Percentiles rank a stretch among this genome's conserved stretches.
Conservation (phyloP, 495 filamentous ascomycete genomes). For the Eremomyces bilateralis region DNA sequence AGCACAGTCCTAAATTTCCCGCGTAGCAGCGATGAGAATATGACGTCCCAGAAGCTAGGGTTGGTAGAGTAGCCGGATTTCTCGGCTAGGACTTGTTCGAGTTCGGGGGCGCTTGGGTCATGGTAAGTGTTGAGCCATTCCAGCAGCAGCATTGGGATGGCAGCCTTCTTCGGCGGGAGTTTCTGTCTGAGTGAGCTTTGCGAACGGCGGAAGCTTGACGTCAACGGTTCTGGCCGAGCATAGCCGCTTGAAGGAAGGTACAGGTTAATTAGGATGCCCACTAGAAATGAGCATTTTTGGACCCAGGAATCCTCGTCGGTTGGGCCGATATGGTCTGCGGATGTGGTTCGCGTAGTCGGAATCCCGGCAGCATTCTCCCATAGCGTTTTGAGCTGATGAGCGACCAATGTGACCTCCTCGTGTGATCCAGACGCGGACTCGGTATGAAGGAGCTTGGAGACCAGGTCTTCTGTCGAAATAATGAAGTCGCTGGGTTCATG, state of each 20-base stretch:
- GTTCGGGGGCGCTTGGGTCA: conserved; percentile 34
- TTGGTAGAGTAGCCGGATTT: conserved; percentile 52
- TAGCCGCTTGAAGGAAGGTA: conserved; percentile 31
- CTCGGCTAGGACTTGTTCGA: conserved; percentile 34
- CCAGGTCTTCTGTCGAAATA: conserved; percentile 23
- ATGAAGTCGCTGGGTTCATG: conserved; percentile 26
- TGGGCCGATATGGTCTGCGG: not conserved
- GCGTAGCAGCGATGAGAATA: conserved; percentile 44
- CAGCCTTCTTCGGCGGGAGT: conserved; percentile 4
- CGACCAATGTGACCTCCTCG: conserved; percentile 11
- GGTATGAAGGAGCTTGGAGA: conserved; percentile 31
- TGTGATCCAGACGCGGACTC: too few relatives aligned
- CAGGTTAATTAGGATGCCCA: conserved; percentile 45
- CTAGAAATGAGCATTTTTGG: conserved; percentile 50
- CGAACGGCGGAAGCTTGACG: conserved; percentile 8
- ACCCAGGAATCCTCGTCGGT: not conserved
- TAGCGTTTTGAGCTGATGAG: not conserved
- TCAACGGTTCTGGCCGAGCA: conserved; percentile 13
- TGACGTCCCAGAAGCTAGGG: conserved; percentile 54
- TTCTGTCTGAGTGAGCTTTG: too few relatives aligned
- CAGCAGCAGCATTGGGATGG: conserved; percentile 40
- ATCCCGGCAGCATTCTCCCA: not conserved
- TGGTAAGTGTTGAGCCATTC: conserved; percentile 58
- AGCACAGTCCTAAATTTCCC: conserved; percentile 44
- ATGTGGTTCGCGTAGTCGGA: not conserved